Evolutionary conservation across 2,329 filamentous ascomycete genomes (phyloP).

Genomic region (Neonectria punicea): DNA sequence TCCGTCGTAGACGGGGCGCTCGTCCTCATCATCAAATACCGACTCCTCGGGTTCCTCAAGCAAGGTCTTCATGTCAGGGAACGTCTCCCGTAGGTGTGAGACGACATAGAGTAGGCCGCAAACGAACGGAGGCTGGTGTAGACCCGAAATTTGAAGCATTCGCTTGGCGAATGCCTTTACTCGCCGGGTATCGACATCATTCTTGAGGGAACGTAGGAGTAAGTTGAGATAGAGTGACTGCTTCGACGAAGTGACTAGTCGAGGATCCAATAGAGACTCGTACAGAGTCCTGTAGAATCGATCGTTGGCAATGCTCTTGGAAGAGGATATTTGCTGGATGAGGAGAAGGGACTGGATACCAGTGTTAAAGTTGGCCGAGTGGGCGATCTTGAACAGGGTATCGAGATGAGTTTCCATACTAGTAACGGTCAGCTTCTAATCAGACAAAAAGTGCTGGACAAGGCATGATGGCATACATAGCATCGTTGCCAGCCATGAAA

Average conservation of each 20-base stretch:
- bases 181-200: slow-evolving; percentile 87
- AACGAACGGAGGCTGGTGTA: slow-evolving; percentile 93
- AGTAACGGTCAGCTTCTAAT: slow-evolving; percentile 27
- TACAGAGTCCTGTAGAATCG: slow-evolving; percentile 96
- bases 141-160: slow-evolving; percentile 83
- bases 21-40: slow-evolving; percentile 67
- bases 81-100: slow-evolving; percentile 80
- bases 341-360: slow-evolving; percentile 94
- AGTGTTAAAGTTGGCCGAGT: slow-evolving; percentile 99
- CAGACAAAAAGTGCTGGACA: not conserved
- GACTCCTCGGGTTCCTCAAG: slow-evolving; percentile 82
- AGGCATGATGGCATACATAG: slow-evolving; percentile 59
- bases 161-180: slow-evolving; percentile 97
- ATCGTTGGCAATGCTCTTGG: slow-evolving; percentile 84
- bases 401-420: slow-evolving; percentile 90
- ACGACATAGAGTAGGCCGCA: slow-evolving; percentile 94
- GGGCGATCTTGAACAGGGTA: slow-evolving; percentile 93
- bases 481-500: slow-evolving; percentile 84
- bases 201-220: slow-evolving; percentile 86
- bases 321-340: slow-evolving; percentile 88
- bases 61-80: slow-evolving; percentile 82
- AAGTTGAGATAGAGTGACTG: slow-evolving; percentile 95
- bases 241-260: slow-evolving; percentile 89
- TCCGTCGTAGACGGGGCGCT: slow-evolving; percentile 75
- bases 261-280: slow-evolving; percentile 91